Evolutionary conservation across 495 filamentous ascomycete species (phyloP), one percentile per base, ranked within the genome.

Genomic region (Neurospora africana): DNA sequence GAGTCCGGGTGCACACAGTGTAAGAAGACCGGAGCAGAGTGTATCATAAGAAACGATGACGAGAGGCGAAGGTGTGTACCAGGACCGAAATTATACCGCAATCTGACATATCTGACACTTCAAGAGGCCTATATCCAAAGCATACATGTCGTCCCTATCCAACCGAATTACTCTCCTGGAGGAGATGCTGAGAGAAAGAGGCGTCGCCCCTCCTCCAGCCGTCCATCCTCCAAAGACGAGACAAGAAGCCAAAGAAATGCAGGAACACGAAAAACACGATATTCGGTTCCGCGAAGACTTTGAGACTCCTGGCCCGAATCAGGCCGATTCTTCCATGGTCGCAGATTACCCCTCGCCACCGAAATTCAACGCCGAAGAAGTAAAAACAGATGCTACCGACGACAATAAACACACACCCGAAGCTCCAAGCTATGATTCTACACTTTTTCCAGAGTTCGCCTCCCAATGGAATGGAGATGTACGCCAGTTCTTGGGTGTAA

Each of bases 41-140:
- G 86, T 73, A 78, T 88, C 40, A 88, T 88, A 74, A 86, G 84
- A 75, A 87, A 87, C 75, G 86, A 88, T 74, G 86, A 88, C 74
- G 85, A 88, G 75, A 77, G 86, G 53, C 75, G 86, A 73, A 77
- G 84, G 85, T 84, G 72, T 58, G 79, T 77, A 39, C 53, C 27
- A 30, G 53, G 53, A 19, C 53, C 53, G 27, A 65, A 27, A 30
- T 17, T 6, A 7, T 65, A 65, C 3, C 53, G 15, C 17, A 13
- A 36, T 33, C 40, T 19, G 10, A 30, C 58, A 17, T 61, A 2
- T 72, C 72, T 72, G 69, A 76, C 70, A 39, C 5, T n/a, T 27
- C 30, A 65, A 65, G 27, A 86, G 84, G 61, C 86, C 86, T 3
- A 86, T 88, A 35, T 88, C 86, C 8, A 81, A 86, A 74, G 86